Conservation (phyloP, 495 filamentous ascomycete species). For the Penicillium egyptiacum region DNA sequence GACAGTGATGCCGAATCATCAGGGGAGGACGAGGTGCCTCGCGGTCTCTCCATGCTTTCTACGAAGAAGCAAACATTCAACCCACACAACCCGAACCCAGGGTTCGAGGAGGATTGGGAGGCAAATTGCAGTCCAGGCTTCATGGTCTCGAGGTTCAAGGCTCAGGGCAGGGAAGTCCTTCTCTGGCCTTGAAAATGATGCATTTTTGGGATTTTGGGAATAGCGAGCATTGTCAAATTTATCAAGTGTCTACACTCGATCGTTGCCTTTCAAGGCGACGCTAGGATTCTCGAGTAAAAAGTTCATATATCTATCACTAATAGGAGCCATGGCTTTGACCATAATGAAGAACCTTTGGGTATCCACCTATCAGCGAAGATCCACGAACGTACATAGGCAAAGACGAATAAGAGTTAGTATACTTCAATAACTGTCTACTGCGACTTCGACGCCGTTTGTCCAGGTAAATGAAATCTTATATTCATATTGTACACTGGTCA, state of each 20-base stretch:
- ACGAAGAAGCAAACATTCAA: not conserved
- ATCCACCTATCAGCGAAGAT: not conserved
- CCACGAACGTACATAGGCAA: too few species aligned
- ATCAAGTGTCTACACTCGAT: not conserved
- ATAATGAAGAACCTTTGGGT: not conserved
- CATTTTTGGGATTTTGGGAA: not conserved
- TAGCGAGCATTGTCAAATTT: not conserved
- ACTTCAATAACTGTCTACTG: too few species aligned
- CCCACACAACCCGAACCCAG: not conserved
- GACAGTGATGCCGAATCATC: not conserved
- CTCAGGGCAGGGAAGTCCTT: not conserved
- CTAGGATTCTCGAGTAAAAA: not conserved
- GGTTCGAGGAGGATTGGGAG: not conserved
- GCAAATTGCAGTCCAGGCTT: not conserved
- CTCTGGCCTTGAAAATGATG: not conserved
- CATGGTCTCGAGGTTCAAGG: not conserved
- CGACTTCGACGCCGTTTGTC: too few species aligned
- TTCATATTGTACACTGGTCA: too few species aligned
- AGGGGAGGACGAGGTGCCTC: not conserved
- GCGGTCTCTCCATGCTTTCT: not conserved
- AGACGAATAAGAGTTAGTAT: too few species aligned
- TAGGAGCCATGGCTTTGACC: not conserved
- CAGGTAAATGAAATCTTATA: too few species aligned
- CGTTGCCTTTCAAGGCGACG: not conserved
- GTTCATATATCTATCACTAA: not conserved